A percentile compares a stretch with the other conserved stretches of the same genome.
phyloP scores from a whole-genome alignment of 768 basidiomycete species.

The Dentipellis fragilis region DNA sequence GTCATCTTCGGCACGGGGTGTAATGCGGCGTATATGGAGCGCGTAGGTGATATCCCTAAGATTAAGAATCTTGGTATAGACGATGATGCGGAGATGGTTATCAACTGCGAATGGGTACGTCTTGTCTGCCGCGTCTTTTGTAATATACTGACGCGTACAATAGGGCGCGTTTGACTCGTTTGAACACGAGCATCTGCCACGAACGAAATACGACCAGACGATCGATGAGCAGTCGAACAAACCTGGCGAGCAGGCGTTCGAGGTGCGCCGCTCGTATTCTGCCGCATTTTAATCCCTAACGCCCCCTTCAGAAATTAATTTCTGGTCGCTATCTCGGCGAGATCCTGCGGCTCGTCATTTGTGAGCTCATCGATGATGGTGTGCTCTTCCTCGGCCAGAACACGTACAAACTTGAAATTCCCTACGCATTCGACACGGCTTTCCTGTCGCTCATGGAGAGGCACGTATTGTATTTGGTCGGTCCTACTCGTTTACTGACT shows the following conservation, averaged over 20 bases:
- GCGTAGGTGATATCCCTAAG: conserved; percentile 77
- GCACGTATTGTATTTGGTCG: conserved; percentile 26
- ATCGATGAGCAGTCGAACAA: conserved; percentile 96
- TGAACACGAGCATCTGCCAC: conserved; percentile 85
- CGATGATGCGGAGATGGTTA: conserved; percentile 66
- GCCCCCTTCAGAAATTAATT: conserved; percentile 69
- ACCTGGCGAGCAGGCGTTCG: conserved; percentile 89
- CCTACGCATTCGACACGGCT: conserved; percentile 91
- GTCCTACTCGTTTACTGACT: neutral
- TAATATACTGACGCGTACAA: neutral
- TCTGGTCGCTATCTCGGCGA: conserved; percentile 95
- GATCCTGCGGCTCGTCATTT: conserved; percentile 88
- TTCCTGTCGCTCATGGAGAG: conserved; percentile 96
- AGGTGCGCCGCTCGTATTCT: conserved; percentile 34
- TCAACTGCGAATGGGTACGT: conserved; percentile 94
- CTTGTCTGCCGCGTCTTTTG: neutral
- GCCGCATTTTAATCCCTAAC: neutral
- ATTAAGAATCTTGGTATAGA: conserved; percentile 66
- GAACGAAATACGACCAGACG: conserved; percentile 87
- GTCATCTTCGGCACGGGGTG: conserved; percentile 98
- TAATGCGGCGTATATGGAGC: conserved; percentile 98
- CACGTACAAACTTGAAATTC: conserved; percentile 94
- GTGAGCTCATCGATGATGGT: conserved; percentile 93
- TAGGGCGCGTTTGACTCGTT: conserved; percentile 98
- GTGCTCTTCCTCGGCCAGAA: conserved; percentile 97